Conservation (phyloP, 192 early-diverging fungal genomes). For the Linnemannia exigua region DNA sequence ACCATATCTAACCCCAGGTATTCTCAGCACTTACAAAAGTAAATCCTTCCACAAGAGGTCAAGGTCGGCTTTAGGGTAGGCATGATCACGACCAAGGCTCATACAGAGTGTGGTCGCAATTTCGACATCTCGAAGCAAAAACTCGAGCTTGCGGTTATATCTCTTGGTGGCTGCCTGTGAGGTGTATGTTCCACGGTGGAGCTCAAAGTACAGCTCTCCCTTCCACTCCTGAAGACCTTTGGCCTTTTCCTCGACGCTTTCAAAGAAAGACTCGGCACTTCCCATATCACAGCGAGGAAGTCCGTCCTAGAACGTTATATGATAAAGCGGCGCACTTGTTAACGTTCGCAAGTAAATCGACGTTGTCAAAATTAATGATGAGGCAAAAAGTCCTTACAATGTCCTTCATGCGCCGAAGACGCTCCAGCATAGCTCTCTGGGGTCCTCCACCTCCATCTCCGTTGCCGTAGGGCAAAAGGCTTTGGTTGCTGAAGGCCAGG, state of each 20-base stretch:
- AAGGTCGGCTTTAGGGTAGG: constrained; percentile 83
- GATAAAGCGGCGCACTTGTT: background rate
- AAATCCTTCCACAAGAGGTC: constrained; percentile 91
- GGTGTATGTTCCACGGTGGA: constrained; percentile 98
- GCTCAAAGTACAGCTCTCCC: constrained; percentile 98
- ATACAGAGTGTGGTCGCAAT: constrained; percentile 66
- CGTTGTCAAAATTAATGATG: background rate
- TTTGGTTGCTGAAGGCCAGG: constrained; percentile 85
- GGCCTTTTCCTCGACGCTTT: constrained; percentile 78
- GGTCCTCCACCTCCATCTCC: constrained; percentile 99
- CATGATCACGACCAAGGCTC: constrained; percentile 16
- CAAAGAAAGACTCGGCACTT: constrained; percentile 88
- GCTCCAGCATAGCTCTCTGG: constrained; percentile 85
- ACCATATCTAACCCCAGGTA: background rate
- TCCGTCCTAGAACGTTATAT: constrained; percentile 68
- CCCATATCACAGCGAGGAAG: constrained; percentile 81
- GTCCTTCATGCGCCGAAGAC: constrained; percentile 79
- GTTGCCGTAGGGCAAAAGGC: constrained; percentile 93
- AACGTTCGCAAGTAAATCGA: background rate
- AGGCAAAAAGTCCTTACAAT: constrained; percentile 64
- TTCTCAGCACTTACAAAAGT: constrained; percentile 69
- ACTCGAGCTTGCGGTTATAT: constrained; percentile 88
- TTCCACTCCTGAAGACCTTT: constrained; percentile 87
- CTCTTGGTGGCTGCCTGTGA: constrained; percentile 90
- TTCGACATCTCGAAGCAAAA: constrained; percentile 89